Percentiles rank a stretch among this genome's conserved stretches.
These are phyloP conservation scores for Lachnum nothofagi DNA, from an alignment of 2,329 filamentous ascomycete genomes.

Conservation along the genomic window DNA sequence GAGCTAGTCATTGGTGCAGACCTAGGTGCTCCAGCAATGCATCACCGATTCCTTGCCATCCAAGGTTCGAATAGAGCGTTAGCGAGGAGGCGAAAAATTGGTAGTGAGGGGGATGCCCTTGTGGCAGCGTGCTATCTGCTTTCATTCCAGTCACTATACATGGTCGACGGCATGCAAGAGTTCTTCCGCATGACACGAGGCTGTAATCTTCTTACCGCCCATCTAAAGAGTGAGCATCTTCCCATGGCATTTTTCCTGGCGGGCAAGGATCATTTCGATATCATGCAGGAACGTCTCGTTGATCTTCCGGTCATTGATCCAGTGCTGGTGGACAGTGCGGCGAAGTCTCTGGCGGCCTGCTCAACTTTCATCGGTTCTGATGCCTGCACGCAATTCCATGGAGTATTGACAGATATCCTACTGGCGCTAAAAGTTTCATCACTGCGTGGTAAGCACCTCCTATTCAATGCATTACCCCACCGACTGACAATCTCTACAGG, in stretches of 20 bases:
- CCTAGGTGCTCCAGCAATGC: slow-evolving; percentile 46
- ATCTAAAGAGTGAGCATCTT: slow-evolving; percentile 47
- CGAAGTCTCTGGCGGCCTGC: slow-evolving; percentile 40
- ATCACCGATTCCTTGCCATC: slow-evolving; percentile 61
- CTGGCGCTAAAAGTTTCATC: slow-evolving; percentile 24
- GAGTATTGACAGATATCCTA: slow-evolving; percentile 43
- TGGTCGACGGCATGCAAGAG: slow-evolving; percentile 55
- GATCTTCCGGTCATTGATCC: slow-evolving; percentile 42
- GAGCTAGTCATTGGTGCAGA: slow-evolving; percentile 41
- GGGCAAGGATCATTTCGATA: slow-evolving; percentile 37
- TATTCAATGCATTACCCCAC: not conserved
- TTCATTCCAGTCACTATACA: slow-evolving; percentile 53
- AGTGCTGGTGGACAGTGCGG: slow-evolving; percentile 44
- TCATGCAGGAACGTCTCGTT: slow-evolving; percentile 43
- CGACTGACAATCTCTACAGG: not conserved
- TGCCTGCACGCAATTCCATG: slow-evolving; percentile 44
- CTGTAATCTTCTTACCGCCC: slow-evolving; percentile 49
- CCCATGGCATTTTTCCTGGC: slow-evolving; percentile 47
- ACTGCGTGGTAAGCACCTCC: slow-evolving; percentile 17
- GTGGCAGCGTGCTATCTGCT: slow-evolving; percentile 56
- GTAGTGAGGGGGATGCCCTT: slow-evolving; percentile 54
- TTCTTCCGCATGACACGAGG: slow-evolving; percentile 58
- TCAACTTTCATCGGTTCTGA: slow-evolving; percentile 38
- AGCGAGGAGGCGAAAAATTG: slow-evolving; percentile 36
- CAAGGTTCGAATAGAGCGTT: slow-evolving; percentile 55